A percentile compares a stretch with the other conserved stretches of the same genome.
These are phyloP conservation scores for Alternaria novae-zelandiae DNA, from an alignment of 2,329 filamentous ascomycete genomes.

Conservation along the genomic window DNA sequence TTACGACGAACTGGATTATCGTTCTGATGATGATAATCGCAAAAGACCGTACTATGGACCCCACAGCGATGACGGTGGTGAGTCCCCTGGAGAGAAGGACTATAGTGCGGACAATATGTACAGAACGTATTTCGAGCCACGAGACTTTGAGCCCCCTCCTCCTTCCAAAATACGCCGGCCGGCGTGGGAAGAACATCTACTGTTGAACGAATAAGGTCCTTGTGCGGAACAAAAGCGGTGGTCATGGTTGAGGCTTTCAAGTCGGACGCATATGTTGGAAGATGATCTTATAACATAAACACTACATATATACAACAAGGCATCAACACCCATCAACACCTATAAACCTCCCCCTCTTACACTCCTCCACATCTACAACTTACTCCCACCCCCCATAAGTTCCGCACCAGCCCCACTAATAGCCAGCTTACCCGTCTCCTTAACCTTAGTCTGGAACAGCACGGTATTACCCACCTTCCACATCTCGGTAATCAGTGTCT, in stretches of 20 bases:
- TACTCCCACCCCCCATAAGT: slow-evolving; percentile 61
- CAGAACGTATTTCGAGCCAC: too few relatives aligned
- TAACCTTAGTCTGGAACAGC: slow-evolving; percentile 85
- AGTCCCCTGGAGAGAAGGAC: too few relatives aligned
- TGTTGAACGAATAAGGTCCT: background rate
- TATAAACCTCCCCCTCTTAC: background rate
- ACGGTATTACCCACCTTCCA: slow-evolving; percentile 85
- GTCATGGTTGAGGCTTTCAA: background rate
- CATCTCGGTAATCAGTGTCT: slow-evolving; percentile 92
- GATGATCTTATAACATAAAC: background rate
- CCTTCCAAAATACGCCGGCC: background rate
- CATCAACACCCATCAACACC: background rate
- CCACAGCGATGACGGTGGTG: too few relatives aligned
- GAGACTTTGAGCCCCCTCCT: background rate
- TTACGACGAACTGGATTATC: too few relatives aligned
- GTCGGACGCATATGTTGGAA: background rate
- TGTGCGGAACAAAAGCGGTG: background rate
- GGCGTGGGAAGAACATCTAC: background rate
- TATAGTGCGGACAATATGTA: too few relatives aligned
- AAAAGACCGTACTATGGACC: too few relatives aligned
- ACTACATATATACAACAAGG: slow-evolving; percentile 6
- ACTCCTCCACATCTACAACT: slow-evolving; percentile 36
- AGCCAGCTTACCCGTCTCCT: slow-evolving; percentile 89
- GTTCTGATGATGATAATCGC: too few relatives aligned
- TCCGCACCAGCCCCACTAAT: slow-evolving; percentile 84